Base-by-base conservation (phyloP, 371 early-diverging fungal genomes). In the Lichtheimia ornata region DNA sequence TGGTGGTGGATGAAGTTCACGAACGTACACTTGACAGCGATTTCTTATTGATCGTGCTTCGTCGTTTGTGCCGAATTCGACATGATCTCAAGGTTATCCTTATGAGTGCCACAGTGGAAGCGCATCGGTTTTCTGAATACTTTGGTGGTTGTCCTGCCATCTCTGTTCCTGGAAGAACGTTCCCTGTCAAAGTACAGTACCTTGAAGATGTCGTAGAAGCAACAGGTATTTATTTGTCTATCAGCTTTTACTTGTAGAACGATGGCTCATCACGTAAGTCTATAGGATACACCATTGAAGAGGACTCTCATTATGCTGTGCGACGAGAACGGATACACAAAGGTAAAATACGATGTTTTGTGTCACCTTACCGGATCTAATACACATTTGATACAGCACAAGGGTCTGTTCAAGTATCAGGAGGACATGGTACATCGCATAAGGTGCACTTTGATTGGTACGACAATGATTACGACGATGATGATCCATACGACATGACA, bases 1-100 rank as follows among this genome's bases (percentile, higher is more conserved):
- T 94, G 9, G 72, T 94, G 14, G 80, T 93, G n/a, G 95, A 94
- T 62, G 95, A 94, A 65, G 91, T 94, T 4, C 95, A 94, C 62
- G 95, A 94, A 69, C 83, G 95, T 18, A 86, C 87, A 0, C 73
- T 91, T 12, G 93, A 94, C 61, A 88, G 91, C 4, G 97, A 97
- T 62, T 81, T 96, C 60, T 68, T 94, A 20, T 63, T 97, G 22
- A 79, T 87, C 45, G 69, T 92, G 15, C 66, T 93, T 52, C 74
- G 75, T 41, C 73, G 78, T 41, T 56, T 87, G 51, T 62, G 87
- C 57, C 52, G 49, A 24, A 59, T 59, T 42, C 81, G 88, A 20
- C 73, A 77, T 0, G 88, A 91, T 57, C 60, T 93, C 4, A 74
- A 89, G 75, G 44, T 92, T 5, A 80, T 95, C 27, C 63, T 95